Percentiles rank a stretch among this genome's conserved stretches.
These are phyloP conservation scores for Solanum aculeatissimum DNA, from an alignment of 305 asterid genomes.

Conservation along the genomic window DNA sequence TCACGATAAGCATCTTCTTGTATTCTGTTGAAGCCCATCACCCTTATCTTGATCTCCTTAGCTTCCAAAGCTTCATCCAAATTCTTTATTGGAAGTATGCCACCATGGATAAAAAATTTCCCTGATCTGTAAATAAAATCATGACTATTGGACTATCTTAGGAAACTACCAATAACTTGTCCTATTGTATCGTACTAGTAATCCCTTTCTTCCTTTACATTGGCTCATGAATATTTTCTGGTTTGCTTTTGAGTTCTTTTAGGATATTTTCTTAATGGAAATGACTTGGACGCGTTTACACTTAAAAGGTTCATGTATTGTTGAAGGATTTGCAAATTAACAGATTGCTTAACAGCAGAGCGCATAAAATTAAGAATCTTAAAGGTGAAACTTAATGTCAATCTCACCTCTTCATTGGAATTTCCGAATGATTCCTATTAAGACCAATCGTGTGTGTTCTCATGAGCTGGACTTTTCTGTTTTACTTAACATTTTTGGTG, in stretches of 20 bases:
- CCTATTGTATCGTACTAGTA: not conserved
- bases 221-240: not conserved
- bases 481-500: not conserved
- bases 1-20: too few relatives aligned
- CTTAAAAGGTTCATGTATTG: not conserved
- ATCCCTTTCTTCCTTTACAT: not conserved
- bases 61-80: too few relatives aligned
- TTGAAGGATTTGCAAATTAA: not conserved
- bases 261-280: not conserved
- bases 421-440: not conserved
- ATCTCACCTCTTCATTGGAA: not conserved
- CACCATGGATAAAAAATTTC: not conserved
- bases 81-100: too few relatives aligned
- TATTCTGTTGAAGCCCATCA: not conserved
- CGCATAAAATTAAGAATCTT: not conserved
- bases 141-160: not conserved
- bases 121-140: not conserved
- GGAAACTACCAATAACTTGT: not conserved
- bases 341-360: not conserved
- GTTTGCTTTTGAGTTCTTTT: not conserved
- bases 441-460: not conserved
- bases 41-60: not conserved
- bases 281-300: not conserved
- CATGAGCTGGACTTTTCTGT: not conserved
- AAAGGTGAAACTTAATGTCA: not conserved